Conservation (phyloP, 2,329 filamentous ascomycete species). For the Cladophialophora yegresii region DNA sequence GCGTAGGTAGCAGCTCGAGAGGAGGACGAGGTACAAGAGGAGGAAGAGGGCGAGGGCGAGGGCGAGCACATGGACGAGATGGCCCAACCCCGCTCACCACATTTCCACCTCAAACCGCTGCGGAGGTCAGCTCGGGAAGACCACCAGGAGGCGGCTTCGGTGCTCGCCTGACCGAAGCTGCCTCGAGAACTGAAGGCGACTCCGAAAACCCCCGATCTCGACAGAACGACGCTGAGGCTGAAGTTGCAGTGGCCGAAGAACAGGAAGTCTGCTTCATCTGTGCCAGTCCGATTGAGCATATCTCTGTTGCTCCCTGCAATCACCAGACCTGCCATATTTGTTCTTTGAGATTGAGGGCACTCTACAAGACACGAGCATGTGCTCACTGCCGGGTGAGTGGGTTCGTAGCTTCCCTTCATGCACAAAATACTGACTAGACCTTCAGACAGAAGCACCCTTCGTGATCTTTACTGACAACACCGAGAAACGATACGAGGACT, state of each 20-base stretch:
- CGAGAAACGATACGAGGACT: slow-evolving; percentile 83
- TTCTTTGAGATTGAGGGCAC: slow-evolving; percentile 80
- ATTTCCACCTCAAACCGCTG: slow-evolving; percentile 38
- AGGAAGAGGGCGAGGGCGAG: slow-evolving; percentile 63
- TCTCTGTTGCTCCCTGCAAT: slow-evolving; percentile 89
- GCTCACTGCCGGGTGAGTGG: slow-evolving; percentile 83
- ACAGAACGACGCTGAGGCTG: slow-evolving; percentile 14
- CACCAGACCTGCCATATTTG: slow-evolving; percentile 97
- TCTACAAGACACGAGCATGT: slow-evolving; percentile 96
- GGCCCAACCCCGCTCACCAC: slow-evolving; percentile 50
- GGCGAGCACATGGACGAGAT: slow-evolving; percentile 78
- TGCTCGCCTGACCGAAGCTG: slow-evolving; percentile 53
- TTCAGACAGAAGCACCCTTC: slow-evolving; percentile 55
- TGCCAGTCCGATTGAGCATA: slow-evolving; percentile 83
- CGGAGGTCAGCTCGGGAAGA: slow-evolving; percentile 43
- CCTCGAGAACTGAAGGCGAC: slow-evolving; percentile 43
- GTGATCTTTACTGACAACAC: slow-evolving; percentile 91
- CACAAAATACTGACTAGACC: slow-evolving; percentile 13
- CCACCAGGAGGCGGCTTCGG: slow-evolving; percentile 50
- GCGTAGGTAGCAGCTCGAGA: slow-evolving; percentile 16
- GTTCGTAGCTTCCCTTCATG: slow-evolving; percentile 4
- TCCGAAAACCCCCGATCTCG: slow-evolving; percentile 19
- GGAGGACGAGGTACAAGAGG: slow-evolving; percentile 25
- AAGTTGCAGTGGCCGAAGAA: slow-evolving; percentile 53
- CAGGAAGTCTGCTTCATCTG: slow-evolving; percentile 96